Evolutionary conservation across 352 stramenopile genomes (phyloP), one percentile per base, ranked within the genome.

Genomic region (Peronosclerospora sorghi): DNA sequence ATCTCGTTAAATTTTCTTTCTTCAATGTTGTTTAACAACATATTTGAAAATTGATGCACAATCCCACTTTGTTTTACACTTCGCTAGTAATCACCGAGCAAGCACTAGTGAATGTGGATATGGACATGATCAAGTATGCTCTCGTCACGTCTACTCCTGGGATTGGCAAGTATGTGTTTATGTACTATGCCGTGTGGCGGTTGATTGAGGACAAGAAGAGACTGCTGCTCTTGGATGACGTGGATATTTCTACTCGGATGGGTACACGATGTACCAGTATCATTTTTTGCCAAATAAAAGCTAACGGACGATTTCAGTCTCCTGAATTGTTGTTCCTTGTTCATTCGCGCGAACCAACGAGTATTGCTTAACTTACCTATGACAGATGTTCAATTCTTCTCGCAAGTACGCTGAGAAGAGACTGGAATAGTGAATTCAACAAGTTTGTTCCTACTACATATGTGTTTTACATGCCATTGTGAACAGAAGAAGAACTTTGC

Each of bases 121-220:
- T 14, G 32, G 53, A 37, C 27, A 26, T 43, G 26, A 38, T 21
- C 5, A 64, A 64, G 37, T 60, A 60, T 53, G 55, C 45, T 30
- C 35, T 68, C 30, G 27, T 68, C 34, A 68, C 54, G 59, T n/a
- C 48, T 23, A 61, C 59, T 12, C 48, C 49, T 47, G 53, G 58
- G 14, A 37, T 52, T 48, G 54, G 54, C 8, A 68, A 68, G 37
- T 68, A 53, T 26, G 45, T 61, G 32, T 63, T 67, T 29, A 23
- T 67, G 38, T 59, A 62, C 47, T 67, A 67, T 28, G 36, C 60
- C 8, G 51, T 63, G 52, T 63, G 49, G 52, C 59, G 38, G 19
- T 60, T 67, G 53, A 58, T 68, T 40, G 49, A 60, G 45, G 46
- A 48, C 2, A 54, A 55, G 48, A 57, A 64, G 29, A 38, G 48